phyloP scores from a whole-genome alignment of 495 filamentous ascomycete species.

The Podospora fimiseda region DNA sequence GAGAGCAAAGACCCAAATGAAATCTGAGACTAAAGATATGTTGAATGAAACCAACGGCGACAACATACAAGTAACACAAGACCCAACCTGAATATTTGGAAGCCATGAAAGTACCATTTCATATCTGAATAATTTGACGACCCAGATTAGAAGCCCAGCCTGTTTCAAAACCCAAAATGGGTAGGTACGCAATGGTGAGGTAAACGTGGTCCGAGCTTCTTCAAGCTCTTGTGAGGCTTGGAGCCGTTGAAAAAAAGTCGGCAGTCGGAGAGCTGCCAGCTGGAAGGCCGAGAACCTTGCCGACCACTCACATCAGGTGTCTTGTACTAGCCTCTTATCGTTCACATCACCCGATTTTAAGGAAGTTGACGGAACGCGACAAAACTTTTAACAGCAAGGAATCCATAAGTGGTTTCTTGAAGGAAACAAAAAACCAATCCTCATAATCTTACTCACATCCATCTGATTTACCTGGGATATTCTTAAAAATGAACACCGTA shows the following conservation, averaged over 20 bases:
- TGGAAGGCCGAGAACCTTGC: neutral
- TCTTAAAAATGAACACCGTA: constrained; percentile 25
- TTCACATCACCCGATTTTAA: constrained; percentile 25
- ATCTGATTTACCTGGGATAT: neutral
- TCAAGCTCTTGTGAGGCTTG: neutral
- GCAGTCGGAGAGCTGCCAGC: neutral
- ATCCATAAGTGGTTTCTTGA: neutral
- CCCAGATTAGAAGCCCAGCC: too few relatives aligned
- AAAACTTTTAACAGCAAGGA: neutral
- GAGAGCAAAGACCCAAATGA: too few relatives aligned
- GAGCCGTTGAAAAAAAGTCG: neutral
- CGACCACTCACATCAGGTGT: neutral
- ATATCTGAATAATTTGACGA: too few relatives aligned
- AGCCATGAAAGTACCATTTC: too few relatives aligned
- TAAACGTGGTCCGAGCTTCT: neutral
- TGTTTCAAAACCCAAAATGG: neutral
- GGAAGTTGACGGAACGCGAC: constrained; percentile 2
- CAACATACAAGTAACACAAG: too few relatives aligned
- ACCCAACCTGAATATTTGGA: too few relatives aligned
- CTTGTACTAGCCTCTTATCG: constrained; percentile 17
- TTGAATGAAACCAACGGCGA: neutral
- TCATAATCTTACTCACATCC: neutral
- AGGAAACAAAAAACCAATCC: neutral
- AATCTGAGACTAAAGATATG: too few relatives aligned
- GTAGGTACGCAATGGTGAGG: neutral